These are phyloP conservation scores for Amanita pallidorosea DNA, from an alignment of 768 basidiomycete species.

Conservation along the genomic window DNA sequence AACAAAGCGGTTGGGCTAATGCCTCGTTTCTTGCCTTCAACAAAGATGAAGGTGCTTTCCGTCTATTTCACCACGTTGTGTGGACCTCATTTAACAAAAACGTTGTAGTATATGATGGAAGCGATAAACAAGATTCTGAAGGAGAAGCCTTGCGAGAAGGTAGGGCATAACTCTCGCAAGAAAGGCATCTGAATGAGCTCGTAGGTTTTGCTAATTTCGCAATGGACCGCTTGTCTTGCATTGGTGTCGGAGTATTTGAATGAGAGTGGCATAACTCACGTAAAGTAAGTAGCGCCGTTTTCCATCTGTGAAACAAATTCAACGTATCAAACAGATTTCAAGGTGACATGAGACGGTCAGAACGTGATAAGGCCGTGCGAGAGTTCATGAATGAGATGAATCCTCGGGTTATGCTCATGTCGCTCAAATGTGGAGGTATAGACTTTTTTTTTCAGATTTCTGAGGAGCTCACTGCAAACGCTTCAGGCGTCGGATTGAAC, in stretches of 20 bases:
- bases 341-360: conserved; percentile 43
- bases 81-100: neutral
- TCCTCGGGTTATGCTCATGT: conserved; percentile 51
- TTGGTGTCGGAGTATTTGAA: conserved; percentile 55
- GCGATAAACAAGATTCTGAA: conserved; percentile 32
- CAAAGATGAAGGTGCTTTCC: conserved; percentile 57
- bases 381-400: conserved; percentile 53
- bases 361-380: conserved; percentile 44
- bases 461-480: neutral
- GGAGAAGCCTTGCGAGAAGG: conserved; percentile 52
- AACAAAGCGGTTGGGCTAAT: conserved; percentile 30
- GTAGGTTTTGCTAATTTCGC: conserved; percentile 55
- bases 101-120: conserved; percentile 47
- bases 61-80: neutral
- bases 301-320: neutral
- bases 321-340: conserved; percentile 32
- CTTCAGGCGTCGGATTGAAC: conserved; percentile 39
- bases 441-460: neutral
- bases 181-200: conserved; percentile 28
- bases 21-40: conserved; percentile 53
- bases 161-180: neutral
- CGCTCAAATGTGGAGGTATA: conserved; percentile 50
- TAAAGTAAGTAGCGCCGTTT: conserved; percentile 29
- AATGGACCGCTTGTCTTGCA: conserved; percentile 58
- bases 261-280: conserved; percentile 37